Percentiles rank a stretch among this genome's conserved stretches.
Evolutionary conservation across 2,329 filamentous ascomycete species (phyloP).

Genomic region (Beauveria caledonica): DNA sequence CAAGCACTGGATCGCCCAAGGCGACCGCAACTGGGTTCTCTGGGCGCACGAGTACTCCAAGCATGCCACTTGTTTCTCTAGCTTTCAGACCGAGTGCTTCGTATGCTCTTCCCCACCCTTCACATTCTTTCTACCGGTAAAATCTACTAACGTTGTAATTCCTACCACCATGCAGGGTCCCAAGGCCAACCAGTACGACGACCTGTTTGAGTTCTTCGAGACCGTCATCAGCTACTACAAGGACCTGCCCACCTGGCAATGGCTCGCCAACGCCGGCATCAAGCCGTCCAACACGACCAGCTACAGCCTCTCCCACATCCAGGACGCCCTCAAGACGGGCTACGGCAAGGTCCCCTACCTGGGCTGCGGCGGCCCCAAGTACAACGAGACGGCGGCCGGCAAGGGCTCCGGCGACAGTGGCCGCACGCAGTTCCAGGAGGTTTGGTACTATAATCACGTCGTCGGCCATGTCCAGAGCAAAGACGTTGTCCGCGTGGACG

Average conservation of each 20-base stretch:
- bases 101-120: conserved; percentile 15
- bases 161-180: conserved; percentile 31
- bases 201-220: conserved; percentile 56
- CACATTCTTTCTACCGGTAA: too few species aligned
- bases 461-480: conserved; percentile 48
- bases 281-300: conserved; percentile 48
- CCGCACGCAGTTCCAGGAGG: conserved; percentile 48
- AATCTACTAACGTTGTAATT: neutral
- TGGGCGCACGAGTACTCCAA: conserved; percentile 63
- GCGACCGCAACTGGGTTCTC: conserved; percentile 47
- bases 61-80: conserved; percentile 60
- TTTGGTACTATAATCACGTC: conserved; percentile 60
- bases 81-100: conserved; percentile 58
- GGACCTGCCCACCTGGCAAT: conserved; percentile 50
- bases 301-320: conserved; percentile 46
- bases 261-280: conserved; percentile 48
- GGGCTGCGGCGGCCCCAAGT: conserved; percentile 52
- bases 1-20: conserved; percentile 53
- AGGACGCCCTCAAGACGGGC: conserved; percentile 37
- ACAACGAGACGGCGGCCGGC: conserved; percentile 52
- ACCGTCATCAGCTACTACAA: conserved; percentile 51
- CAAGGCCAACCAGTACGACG: conserved; percentile 44
- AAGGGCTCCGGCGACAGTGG: conserved; percentile 46
- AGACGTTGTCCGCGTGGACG: conserved; percentile 34
- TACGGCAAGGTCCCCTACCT: conserved; percentile 51